Conservation (phyloP, 1,284 basidiomycete genomes). For the Pseudozyma pruni region DNA sequence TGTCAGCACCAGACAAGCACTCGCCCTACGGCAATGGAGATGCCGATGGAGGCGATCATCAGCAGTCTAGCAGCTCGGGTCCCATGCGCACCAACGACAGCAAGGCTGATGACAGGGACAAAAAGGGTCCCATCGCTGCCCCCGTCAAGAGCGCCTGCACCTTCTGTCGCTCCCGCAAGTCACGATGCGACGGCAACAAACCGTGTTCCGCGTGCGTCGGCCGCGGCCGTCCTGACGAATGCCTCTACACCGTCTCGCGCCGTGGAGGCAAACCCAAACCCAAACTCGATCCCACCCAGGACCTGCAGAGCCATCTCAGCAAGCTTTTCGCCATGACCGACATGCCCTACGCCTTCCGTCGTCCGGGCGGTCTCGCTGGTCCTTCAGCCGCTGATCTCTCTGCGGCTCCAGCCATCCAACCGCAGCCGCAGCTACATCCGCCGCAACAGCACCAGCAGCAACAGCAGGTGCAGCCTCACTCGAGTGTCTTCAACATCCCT, state of each 20-base stretch:
- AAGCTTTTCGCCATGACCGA: slow-evolving; percentile 58
- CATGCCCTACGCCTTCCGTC: slow-evolving; percentile 53
- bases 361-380: slow-evolving; percentile 47
- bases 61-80: slow-evolving; percentile 18
- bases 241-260: slow-evolving; percentile 59
- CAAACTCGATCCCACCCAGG: slow-evolving; percentile 45
- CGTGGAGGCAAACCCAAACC: slow-evolving; percentile 63
- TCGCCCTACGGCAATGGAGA: slow-evolving; percentile 22
- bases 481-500: slow-evolving; percentile 25
- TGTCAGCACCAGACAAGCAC: slow-evolving; percentile 22
- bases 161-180: slow-evolving; percentile 58
- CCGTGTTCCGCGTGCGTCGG: slow-evolving; percentile 58
- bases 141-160: slow-evolving; percentile 59
- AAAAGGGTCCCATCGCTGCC: slow-evolving; percentile 51
- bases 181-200: slow-evolving; percentile 62
- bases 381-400: slow-evolving; percentile 16
- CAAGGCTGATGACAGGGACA: slow-evolving; percentile 40
- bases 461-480: slow-evolving; percentile 29
- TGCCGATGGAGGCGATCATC: slow-evolving; percentile 7
- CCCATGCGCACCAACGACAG: slow-evolving; percentile 28
- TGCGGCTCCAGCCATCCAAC: slow-evolving; percentile 5
- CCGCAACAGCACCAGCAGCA: slow-evolving; percentile 23
- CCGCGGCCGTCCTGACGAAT: slow-evolving; percentile 53
- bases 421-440: slow-evolving; percentile 2
- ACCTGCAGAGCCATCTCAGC: slow-evolving; percentile 54